Evolutionary conservation across 1,284 basidiomycete genomes (phyloP).

Genomic region (Moesziomyces sp.): DNA sequence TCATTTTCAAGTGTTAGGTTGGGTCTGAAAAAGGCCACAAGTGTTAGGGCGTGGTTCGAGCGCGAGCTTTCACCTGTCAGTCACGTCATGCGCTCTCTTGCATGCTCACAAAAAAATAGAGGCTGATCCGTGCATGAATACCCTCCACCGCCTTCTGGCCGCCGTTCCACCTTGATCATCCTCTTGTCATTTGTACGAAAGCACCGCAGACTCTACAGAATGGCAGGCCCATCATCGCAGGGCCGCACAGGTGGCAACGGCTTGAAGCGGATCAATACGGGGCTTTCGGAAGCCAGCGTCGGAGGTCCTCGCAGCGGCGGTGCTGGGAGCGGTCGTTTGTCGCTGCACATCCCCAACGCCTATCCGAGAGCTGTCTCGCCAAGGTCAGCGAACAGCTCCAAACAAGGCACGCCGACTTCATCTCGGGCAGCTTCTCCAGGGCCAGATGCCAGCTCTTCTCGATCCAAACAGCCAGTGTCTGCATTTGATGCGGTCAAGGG

Average conservation of each 20-base stretch:
- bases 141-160: neutral
- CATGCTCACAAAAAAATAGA: neutral
- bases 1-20: neutral
- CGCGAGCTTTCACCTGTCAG: too few relatives aligned
- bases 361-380: slow-evolving; percentile 20
- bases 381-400: slow-evolving; percentile 4
- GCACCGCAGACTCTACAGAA: neutral
- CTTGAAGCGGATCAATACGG: slow-evolving; percentile 30
- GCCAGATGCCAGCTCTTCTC: neutral
- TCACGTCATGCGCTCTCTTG: slow-evolving; percentile 10
- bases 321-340: slow-evolving; percentile 13
- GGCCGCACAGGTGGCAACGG: neutral
- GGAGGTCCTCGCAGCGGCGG: slow-evolving; percentile 17
- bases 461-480: slow-evolving; percentile 1
- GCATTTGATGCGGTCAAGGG: slow-evolving; percentile 22
- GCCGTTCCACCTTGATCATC: neutral
- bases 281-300: slow-evolving; percentile 10
- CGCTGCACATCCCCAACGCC: slow-evolving; percentile 39
- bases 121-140: neutral
- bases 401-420: slow-evolving; percentile 1
- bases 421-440: slow-evolving; percentile 9
- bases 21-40: neutral
- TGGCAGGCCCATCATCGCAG: slow-evolving; percentile 4
- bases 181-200: neutral
- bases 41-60: neutral